Percentiles rank a stretch among this genome's conserved stretches.
phyloP scores from a whole-genome alignment of 768 basidiomycete genomes.

The Lactifluus subvellereus region DNA sequence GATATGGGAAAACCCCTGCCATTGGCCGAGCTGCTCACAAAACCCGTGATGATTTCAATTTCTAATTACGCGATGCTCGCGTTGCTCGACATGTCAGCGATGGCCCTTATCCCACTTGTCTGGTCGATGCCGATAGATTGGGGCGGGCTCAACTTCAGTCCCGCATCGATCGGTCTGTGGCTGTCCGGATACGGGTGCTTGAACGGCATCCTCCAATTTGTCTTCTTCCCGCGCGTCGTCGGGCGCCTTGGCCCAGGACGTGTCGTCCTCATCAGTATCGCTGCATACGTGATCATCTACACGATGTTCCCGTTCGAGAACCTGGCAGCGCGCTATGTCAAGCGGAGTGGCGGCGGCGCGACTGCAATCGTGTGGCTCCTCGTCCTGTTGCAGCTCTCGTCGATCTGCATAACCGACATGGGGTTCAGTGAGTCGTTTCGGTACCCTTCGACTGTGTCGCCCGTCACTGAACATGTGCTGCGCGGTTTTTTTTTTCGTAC shows the following conservation, averaged over 20 bases:
- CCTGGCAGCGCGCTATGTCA: not conserved
- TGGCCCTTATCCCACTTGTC: conserved; percentile 42
- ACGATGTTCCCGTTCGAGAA: conserved; percentile 29
- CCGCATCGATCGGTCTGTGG: conserved; percentile 36
- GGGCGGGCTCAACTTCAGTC: conserved; percentile 24
- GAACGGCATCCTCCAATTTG: conserved; percentile 36
- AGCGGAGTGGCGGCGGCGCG: not conserved
- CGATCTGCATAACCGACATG: conserved; percentile 8
- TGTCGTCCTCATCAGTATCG: conserved; percentile 28
- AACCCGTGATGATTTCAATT: no score
- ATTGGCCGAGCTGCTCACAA: no score
- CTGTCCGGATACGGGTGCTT: conserved; percentile 35
- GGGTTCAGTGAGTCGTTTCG: conserved; percentile 11
- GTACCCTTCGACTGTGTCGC: not conserved
- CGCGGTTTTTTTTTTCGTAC: no score
- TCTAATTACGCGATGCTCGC: no score
- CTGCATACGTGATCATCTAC: conserved; percentile 27
- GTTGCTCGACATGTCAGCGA: conserved; percentile 38
- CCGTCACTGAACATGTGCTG: not conserved
- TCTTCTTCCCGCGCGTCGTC: conserved; percentile 36
- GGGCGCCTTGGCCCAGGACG: conserved; percentile 33
- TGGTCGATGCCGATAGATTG: conserved; percentile 39
- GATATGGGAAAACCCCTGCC: no score
- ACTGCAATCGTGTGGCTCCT: not conserved
- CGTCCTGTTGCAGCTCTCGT: conserved; percentile 7